Evolutionary conservation across 106 monocot species (phyloP), one percentile per base, ranked within the genome.

Genomic region (Acorus gramineus): DNA sequence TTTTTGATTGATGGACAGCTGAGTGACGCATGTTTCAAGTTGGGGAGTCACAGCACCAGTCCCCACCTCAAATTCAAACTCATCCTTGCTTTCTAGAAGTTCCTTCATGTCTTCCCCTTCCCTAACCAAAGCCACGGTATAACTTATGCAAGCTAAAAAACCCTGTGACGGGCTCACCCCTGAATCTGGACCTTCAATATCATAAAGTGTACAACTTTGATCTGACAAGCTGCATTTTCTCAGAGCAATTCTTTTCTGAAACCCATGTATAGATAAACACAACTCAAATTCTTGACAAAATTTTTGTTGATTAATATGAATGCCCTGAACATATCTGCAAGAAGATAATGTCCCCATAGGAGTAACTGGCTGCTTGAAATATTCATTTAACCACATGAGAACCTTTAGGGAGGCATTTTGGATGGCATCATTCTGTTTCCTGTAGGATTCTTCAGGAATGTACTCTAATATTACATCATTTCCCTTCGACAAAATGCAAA

Each of bases 51-150:
- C 98, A 57, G 85, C 72, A 51, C 88, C 83, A 45, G 83, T 68
- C 8, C 98, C 98, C 12, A 88, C 50, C 75, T 98, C 98, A 78
- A 98, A 98, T 66, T 92, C 98, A 81, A 98, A 88, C 53, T 83
- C 75, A 61, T 85, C 83, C 44, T 76, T 85, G 48, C 78, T 89
- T 63, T 98, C 92, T 59, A 98, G 50, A 52, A 68, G 11, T 61
- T 72, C 47, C 57, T 75, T 73, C 5, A 64, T 2, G 56, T 45
- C 7, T 44, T 71, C 78, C 42, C 46, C 81, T 66, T 75, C 56
- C 61, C 14, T 68, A 14, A 77, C 66, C 56, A 98, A 83, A 48
- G 68, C 42, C 54, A 83, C 79, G 61, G 68, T 49, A 71, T 84
- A 98, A 69, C 79, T 86, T 52, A 98, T 81, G 67, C 77, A 83